Percentiles rank a stretch among this genome's conserved stretches.
These are phyloP conservation scores for Curvularia sp. DNA, from an alignment of 2,329 filamentous ascomycete species.

Conservation along the genomic window DNA sequence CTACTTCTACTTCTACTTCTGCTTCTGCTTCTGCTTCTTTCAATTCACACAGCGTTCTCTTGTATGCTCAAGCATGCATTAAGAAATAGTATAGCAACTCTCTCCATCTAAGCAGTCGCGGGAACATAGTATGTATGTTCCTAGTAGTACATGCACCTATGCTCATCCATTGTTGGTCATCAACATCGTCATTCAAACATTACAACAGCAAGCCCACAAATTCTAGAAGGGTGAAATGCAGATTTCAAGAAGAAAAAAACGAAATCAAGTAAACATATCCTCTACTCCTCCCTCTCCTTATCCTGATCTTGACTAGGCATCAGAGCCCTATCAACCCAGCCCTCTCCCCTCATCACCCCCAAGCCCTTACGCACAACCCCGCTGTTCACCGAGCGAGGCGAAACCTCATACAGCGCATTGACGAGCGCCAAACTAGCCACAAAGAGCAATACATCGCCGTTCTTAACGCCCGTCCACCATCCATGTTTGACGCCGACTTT, in stretches of 20 bases:
- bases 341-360: conserved; percentile 76
- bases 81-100: background rate
- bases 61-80: background rate
- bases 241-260: background rate
- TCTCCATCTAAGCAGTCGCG: background rate
- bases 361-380: conserved; percentile 73
- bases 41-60: background rate
- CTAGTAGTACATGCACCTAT: background rate
- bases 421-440: conserved; percentile 78
- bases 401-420: conserved; percentile 77
- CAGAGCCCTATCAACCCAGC: conserved; percentile 69
- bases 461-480: conserved; percentile 83
- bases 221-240: background rate
- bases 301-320: conserved; percentile 19
- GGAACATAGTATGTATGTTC: background rate
- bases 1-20: background rate
- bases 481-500: conserved; percentile 91
- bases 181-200: background rate
- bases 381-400: conserved; percentile 72
- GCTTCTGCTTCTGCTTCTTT: background rate
- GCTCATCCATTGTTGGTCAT: background rate
- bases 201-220: background rate
- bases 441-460: conserved; percentile 86
- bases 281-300: conserved; percentile 17
- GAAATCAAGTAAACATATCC: conserved; percentile 4